Evolutionary conservation across 768 basidiomycete genomes (phyloP).

Genomic region (Kwoniella pini): DNA sequence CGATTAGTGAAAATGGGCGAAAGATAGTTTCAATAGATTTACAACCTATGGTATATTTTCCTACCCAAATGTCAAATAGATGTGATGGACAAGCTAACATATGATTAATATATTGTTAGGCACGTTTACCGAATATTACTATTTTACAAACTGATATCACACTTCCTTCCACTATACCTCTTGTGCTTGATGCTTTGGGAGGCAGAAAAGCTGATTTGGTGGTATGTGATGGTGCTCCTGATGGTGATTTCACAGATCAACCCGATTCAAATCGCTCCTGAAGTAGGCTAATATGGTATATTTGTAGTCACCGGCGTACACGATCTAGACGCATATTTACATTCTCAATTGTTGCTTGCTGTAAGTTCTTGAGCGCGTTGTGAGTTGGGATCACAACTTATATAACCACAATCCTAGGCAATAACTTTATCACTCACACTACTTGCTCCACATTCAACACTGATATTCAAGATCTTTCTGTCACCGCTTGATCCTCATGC

Average conservation of each 20-base stretch:
- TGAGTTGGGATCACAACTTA: no score
- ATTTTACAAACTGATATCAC: slow-evolving; percentile 58
- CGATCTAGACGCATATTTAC: slow-evolving; percentile 59
- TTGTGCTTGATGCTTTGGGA: slow-evolving; percentile 56
- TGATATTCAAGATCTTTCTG: slow-evolving; percentile 59
- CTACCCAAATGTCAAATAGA: background rate
- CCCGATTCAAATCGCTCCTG: no score
- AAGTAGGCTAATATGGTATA: no score
- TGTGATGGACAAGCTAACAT: background rate
- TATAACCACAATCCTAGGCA: slow-evolving; percentile 43
- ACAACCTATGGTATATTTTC: slow-evolving; percentile 41
- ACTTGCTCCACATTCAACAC: slow-evolving; percentile 55
- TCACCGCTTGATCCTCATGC: slow-evolving; percentile 53
- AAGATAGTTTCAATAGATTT: slow-evolving; percentile 50
- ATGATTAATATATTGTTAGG: slow-evolving; percentile 39
- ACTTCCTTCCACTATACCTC: slow-evolving; percentile 54
- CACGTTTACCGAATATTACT: slow-evolving; percentile 56
- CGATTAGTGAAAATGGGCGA: slow-evolving; percentile 4
- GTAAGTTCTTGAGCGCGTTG: slow-evolving; percentile 38
- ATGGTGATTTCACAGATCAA: slow-evolving; percentile 48
- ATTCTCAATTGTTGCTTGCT: slow-evolving; percentile 57
- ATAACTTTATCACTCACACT: slow-evolving; percentile 57
- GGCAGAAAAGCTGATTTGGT: slow-evolving; percentile 57
- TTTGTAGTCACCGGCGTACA: slow-evolving; percentile 57
- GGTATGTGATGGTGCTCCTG: slow-evolving; percentile 59